phyloP scores from a whole-genome alignment of 2,329 filamentous ascomycete species.

The Aureobasidium mangrovei region DNA sequence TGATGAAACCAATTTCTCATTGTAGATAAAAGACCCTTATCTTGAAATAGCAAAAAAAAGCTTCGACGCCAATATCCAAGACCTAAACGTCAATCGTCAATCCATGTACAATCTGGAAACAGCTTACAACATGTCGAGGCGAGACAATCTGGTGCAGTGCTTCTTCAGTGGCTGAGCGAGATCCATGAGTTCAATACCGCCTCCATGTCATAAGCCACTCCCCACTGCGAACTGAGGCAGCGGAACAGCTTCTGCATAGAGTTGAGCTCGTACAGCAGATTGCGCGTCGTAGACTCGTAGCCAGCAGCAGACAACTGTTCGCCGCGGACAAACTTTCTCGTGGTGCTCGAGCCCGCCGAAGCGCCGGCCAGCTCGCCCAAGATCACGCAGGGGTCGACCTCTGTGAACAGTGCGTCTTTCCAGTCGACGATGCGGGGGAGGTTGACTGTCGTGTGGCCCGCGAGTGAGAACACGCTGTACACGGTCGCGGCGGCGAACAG shows the following conservation, averaged over 20 bases:
- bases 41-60: neutral
- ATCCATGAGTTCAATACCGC: conserved; percentile 38
- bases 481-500: conserved; percentile 37
- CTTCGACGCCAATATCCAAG: neutral
- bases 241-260: conserved; percentile 40
- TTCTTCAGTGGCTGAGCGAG: conserved; percentile 30
- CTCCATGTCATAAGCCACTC: conserved; percentile 39
- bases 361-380: conserved; percentile 20
- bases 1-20: neutral
- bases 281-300: conserved; percentile 25
- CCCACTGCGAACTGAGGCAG: conserved; percentile 38
- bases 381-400: conserved; percentile 19
- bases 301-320: conserved; percentile 20
- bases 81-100: neutral
- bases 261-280: conserved; percentile 40
- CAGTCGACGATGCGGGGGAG: conserved; percentile 35
- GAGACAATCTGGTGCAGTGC: no score
- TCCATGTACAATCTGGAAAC: neutral
- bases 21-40: neutral
- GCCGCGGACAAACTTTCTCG: conserved; percentile 30
- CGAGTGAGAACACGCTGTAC: conserved; percentile 34
- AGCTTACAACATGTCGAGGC: neutral
- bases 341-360: conserved; percentile 27
- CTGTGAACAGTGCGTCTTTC: conserved; percentile 31
- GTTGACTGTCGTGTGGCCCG: conserved; percentile 30